phyloP scores from a whole-genome alignment of 2,329 filamentous ascomycete species.

The Blastomyces gilchristii region DNA sequence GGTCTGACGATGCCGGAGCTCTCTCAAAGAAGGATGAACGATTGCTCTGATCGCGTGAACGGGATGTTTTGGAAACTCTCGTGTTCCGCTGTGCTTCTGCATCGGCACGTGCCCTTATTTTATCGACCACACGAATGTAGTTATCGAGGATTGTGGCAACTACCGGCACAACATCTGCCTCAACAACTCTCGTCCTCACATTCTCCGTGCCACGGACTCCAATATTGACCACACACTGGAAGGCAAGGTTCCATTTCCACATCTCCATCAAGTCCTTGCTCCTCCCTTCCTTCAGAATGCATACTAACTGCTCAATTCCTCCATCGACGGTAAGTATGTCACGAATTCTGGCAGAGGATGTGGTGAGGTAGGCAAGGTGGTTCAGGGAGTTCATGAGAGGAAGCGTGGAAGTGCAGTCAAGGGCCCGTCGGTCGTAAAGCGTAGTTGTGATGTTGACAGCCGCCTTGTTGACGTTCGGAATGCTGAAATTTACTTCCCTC shows the following conservation, averaged over 20 bases:
- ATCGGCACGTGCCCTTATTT: constrained; percentile 76
- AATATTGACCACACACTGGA: constrained; percentile 98
- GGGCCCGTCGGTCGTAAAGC: constrained; percentile 89
- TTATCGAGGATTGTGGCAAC: constrained; percentile 97
- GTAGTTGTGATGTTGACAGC: constrained; percentile 97
- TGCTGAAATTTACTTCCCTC: constrained; percentile 99
- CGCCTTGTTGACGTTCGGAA: constrained; percentile 98
- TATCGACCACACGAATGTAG: constrained; percentile 93
- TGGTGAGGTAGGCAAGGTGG: constrained; percentile 95
- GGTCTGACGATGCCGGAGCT: constrained; percentile 45
- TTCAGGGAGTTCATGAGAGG: constrained; percentile 98
- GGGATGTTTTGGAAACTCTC: constrained; percentile 21
- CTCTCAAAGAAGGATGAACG: constrained; percentile 36
- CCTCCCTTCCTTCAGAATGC: constrained; percentile 93
- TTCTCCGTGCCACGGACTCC: constrained; percentile 90
- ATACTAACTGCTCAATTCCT: constrained; percentile 90
- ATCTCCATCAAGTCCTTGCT: constrained; percentile 99
- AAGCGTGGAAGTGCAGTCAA: constrained; percentile 95
- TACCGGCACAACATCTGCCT: constrained; percentile 98
- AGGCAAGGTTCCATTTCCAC: constrained; percentile 99
- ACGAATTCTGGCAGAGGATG: constrained; percentile 90
- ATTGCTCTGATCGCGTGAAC: constrained; percentile 22
- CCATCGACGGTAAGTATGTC: constrained; percentile 98
- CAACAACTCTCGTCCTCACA: constrained; percentile 88
- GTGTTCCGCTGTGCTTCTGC: constrained; percentile 54